Base-by-base conservation (phyloP, 306 rosid species). In the Castanea sativa region DNA sequence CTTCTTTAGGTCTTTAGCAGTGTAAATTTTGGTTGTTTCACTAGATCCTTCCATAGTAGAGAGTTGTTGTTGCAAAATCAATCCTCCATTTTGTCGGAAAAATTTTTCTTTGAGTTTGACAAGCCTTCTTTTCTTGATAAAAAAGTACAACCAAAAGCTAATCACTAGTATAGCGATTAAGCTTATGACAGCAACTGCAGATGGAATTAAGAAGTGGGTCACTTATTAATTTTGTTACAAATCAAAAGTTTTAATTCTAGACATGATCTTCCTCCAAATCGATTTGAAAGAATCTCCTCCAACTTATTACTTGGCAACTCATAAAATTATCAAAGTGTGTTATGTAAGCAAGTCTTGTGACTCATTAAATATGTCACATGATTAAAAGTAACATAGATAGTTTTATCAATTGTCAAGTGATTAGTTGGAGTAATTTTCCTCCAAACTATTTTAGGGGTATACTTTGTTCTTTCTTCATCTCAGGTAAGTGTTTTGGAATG, bases 51-150 rank as follows among this genome's bases (percentile, higher is more conserved):
- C 60, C 16, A 15, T 33, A 23, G 10, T 18, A 10, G 75, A 76
- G 21, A 76, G 80, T 35, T 18, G 59, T 13, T 76, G 25, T 11
- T 30, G 21, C 4, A 76, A 65, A 7, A 29, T 2, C 21, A 52
- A 6, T 0, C 80, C 80, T 8, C 80, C 80, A 53, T 77, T 77
- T 32, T 52, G 38, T 18, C 4, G 53, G 56, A 77, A 77, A 16
- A 16, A 29, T 4, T 5, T 21, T 13, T 30, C 49, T 56, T 20
- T 53, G 0, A 49, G 64, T 21, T 52, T 64, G 13, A 29, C 53
- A 2, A 51, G 25, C 65, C 52, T 76, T 64, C 45, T 60, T 57
- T 75, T 43, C 45, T 55, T n/a, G 20, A 6, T 1, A 5, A 29
- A 6, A 4, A 51, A 10, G 33, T 5, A 5, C 16, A 51, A 0